Conservation (phyloP, 495 filamentous ascomycete species). For the Glonium stellatum region DNA sequence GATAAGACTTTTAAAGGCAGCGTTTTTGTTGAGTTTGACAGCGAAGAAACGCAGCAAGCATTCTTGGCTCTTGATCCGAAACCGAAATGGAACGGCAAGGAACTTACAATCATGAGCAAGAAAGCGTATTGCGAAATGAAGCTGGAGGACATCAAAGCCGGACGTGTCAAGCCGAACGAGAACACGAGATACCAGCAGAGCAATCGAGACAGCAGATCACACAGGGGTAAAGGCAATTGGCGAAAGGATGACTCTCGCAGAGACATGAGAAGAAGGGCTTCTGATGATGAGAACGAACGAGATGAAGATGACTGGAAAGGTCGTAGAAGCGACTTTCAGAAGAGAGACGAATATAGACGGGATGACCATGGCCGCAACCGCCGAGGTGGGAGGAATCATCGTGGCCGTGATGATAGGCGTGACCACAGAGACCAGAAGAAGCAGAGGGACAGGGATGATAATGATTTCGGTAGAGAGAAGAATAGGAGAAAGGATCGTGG, state of each 20-base stretch:
- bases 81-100: conserved; percentile 69
- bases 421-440: not conserved
- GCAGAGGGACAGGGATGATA: not conserved
- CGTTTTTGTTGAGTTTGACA: conserved; percentile 84
- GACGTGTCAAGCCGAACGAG: conserved; percentile 45
- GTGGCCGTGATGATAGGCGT: conserved; percentile 17
- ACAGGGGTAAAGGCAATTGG: conserved; percentile 16
- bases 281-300: conserved; percentile 6
- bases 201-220: conserved; percentile 14
- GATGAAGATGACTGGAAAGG: conserved; percentile 18
- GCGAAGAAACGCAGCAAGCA: conserved; percentile 62
- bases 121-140: conserved; percentile 78
- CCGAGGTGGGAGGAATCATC: conserved; percentile 10
- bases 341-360: not conserved
- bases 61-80: conserved; percentile 76
- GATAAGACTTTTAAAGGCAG: conserved; percentile 74
- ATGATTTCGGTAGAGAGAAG: conserved; percentile 5
- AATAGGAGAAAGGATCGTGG: conserved; percentile 5
- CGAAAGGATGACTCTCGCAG: conserved; percentile 22
- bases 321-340: conserved; percentile 20
- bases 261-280: conserved; percentile 5
- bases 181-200: conserved; percentile 15
- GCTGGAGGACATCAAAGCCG: conserved; percentile 64
- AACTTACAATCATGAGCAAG: conserved; percentile 75
- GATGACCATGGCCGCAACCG: not conserved